phyloP scores from a whole-genome alignment of 805 yeast species.

The Lipomyces mesembrius region DNA sequence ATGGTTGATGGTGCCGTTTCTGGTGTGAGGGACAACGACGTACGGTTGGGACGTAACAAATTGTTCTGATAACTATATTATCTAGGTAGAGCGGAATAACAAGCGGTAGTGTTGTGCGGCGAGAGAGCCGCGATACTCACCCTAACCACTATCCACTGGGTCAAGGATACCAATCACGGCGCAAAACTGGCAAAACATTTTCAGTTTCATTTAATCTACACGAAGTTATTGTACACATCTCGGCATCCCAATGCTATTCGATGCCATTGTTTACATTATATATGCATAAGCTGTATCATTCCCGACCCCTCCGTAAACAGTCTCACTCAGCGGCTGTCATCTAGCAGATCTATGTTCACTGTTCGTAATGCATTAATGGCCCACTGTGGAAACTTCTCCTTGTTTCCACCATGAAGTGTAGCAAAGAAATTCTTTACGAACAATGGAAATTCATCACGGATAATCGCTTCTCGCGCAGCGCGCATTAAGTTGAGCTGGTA shows the following conservation, averaged over 20 bases:
- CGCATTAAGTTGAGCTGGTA: conserved; percentile 53
- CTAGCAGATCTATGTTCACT: conserved; percentile 47
- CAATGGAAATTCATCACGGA: conserved; percentile 47
- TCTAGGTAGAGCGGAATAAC: too few species aligned
- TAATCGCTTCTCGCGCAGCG: conserved; percentile 48
- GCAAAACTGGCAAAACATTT: too few species aligned
- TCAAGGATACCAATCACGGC: background rate
- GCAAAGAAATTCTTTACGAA: conserved; percentile 48
- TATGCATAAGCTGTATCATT: too few species aligned
- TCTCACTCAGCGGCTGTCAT: background rate
- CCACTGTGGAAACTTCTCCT: conserved; percentile 49
- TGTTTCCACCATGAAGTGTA: conserved; percentile 45
- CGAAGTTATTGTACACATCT: too few species aligned
- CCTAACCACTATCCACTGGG: background rate
- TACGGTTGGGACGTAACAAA: too few species aligned
- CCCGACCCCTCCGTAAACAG: background rate
- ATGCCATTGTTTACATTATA: too few species aligned
- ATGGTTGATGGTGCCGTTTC: background rate
- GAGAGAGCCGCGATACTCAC: conserved; percentile 9
- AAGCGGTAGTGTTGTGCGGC: background rate
- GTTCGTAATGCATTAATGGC: conserved; percentile 49
- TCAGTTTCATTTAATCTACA: too few species aligned
- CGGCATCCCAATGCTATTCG: too few species aligned
- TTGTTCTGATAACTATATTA: too few species aligned
- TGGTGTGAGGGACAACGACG: background rate